phyloP scores from a whole-genome alignment of 208 protist genomes.

The Novymonas esmeraldas region DNA sequence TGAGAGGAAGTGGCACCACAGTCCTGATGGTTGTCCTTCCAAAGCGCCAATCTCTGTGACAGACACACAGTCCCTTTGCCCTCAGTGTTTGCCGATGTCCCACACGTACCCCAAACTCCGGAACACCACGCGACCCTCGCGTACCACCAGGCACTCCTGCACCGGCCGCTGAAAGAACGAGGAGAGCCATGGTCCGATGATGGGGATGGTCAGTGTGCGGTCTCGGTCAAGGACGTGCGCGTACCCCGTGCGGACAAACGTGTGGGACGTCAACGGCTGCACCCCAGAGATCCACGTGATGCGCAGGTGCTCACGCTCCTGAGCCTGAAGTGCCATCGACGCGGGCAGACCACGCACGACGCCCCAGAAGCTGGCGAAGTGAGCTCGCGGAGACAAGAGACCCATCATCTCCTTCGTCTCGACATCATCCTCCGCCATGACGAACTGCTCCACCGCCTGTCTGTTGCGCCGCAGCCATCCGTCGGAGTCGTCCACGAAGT shows the following conservation, averaged over 20 bases:
- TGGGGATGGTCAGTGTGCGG: constrained; percentile 35
- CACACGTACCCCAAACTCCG: constrained; percentile 78
- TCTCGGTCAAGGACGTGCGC: constrained; percentile 61
- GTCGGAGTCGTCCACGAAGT: constrained; percentile 78
- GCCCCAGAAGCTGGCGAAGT: constrained; percentile 85
- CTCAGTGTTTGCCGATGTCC: constrained; percentile 50
- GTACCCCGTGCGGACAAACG: constrained; percentile 73
- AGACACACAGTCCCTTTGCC: neutral
- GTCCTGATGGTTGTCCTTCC: too few relatives aligned
- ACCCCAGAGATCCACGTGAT: constrained; percentile 64
- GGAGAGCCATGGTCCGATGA: constrained; percentile 60
- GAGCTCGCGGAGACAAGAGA: constrained; percentile 45
- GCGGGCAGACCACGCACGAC: constrained; percentile 63
- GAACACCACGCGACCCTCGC: constrained; percentile 68
- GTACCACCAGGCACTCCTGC: constrained; percentile 74
- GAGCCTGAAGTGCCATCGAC: constrained; percentile 43
- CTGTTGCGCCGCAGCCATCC: constrained; percentile 56
- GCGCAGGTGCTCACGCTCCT: constrained; percentile 58
- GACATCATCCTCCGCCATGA: constrained; percentile 74
- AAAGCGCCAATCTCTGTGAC: too few relatives aligned
- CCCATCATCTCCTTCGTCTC: constrained; percentile 59
- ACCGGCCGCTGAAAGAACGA: constrained; percentile 65
- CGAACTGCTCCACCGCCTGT: constrained; percentile 56
- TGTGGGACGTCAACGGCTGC: constrained; percentile 63
- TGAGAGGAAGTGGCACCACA: too few relatives aligned